Percentiles rank a stretch among this genome's conserved stretches.
These are phyloP conservation scores for Phaeophleospora eucalypticola DNA, from an alignment of 2,329 filamentous ascomycete species.

Conservation along the genomic window DNA sequence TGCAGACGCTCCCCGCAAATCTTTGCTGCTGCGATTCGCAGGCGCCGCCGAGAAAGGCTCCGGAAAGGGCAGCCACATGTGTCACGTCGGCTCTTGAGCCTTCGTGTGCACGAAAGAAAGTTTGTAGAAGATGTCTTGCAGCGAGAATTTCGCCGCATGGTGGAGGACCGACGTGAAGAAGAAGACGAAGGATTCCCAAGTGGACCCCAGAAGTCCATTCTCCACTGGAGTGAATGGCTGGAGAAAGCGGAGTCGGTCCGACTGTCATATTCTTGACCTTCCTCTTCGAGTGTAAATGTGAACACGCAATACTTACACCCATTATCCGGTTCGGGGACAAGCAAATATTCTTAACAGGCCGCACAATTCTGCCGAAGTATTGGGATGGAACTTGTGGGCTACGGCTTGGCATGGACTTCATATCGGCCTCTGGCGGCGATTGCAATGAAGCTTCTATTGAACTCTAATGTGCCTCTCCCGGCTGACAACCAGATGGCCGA, in stretches of 20 bases:
- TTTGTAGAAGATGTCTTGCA: not conserved
- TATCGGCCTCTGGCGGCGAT: not conserved
- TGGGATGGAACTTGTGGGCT: no score
- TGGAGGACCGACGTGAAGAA: not conserved
- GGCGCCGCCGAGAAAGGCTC: not conserved
- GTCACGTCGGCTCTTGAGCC: not conserved
- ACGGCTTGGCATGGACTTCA: no score
- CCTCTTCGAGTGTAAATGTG: no score
- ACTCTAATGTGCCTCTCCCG: not conserved
- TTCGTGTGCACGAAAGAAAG: not conserved
- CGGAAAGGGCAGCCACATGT: conserved; percentile 6
- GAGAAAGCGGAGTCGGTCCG: not conserved
- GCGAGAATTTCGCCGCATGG: conserved; percentile 2
- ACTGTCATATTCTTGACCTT: no score
- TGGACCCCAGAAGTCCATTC: not conserved
- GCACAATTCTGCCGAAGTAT: no score
- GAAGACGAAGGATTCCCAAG: not conserved
- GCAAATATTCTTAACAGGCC: no score
- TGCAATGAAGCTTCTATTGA: not conserved
- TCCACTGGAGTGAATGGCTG: not conserved
- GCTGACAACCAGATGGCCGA: not conserved
- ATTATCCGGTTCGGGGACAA: no score
- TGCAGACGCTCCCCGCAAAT: not conserved
- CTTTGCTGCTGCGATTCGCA: not conserved
- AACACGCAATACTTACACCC: no score